These are phyloP conservation scores for Pelargonium cotyledonis DNA, from an alignment of 441 rosid species.

Conservation along the genomic window DNA sequence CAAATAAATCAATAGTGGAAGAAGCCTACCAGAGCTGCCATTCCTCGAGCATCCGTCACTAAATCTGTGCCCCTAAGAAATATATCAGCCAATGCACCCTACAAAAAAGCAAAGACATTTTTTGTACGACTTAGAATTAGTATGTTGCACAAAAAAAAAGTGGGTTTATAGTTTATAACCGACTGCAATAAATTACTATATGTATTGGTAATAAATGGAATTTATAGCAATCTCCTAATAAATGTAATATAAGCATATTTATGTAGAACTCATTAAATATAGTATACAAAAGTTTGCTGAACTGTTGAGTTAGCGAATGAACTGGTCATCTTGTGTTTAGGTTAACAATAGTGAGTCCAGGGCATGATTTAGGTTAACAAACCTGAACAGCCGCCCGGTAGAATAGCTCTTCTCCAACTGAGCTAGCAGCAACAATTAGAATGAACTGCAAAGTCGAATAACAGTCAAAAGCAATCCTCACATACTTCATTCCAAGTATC, in stretches of 20 bases:
- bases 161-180: not conserved
- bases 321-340: too few species aligned
- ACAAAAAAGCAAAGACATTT: not conserved
- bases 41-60: constrained; percentile 59
- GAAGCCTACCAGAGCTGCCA: constrained; percentile 59
- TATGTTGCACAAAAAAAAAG: not conserved
- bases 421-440: constrained; percentile 75
- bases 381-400: constrained; percentile 93
- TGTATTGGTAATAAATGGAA: not conserved
- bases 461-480: constrained; percentile 9
- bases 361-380: not conserved
- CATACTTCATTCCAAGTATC: not conserved
- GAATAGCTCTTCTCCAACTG: constrained; percentile 94
- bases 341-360: not conserved
- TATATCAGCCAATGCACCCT: constrained; percentile 82
- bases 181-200: not conserved
- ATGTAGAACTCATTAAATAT: too few species aligned
- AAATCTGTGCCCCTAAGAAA: constrained; percentile 71
- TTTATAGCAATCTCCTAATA: not conserved
- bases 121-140: not conserved
- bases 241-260: too few species aligned
- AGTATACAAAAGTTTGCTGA: too few species aligned
- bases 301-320: too few species aligned
- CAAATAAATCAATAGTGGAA: not conserved
- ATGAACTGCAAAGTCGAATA: constrained; percentile 46